phyloP scores from a whole-genome alignment of 208 protist genomes.

The Acanthamoeba triangularis region DNA sequence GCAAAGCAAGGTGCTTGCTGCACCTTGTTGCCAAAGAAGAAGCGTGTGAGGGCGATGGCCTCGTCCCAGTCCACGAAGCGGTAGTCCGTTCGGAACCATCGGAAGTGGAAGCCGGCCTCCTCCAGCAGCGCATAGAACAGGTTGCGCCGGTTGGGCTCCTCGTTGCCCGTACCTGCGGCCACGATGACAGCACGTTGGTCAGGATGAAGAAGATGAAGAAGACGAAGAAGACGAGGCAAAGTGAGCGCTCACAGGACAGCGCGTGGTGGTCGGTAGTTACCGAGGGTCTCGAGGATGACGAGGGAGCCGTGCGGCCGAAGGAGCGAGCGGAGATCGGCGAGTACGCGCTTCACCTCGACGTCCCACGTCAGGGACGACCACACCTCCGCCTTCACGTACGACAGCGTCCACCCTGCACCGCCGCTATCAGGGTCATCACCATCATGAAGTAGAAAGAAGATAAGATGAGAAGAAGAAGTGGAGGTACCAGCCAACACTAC shows the following conservation, averaged over 20 bases:
- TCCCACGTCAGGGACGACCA: slow-evolving; percentile 29
- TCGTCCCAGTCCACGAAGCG: slow-evolving; percentile 48
- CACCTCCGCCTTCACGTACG: slow-evolving; percentile 59
- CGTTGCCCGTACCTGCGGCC: slow-evolving; percentile 19
- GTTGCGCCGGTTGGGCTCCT: slow-evolving; percentile 37
- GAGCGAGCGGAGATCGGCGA: background rate
- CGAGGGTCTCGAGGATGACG: slow-evolving; percentile 62
- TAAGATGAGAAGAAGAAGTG: background rate
- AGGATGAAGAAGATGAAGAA: background rate
- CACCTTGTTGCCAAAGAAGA: slow-evolving; percentile 63
- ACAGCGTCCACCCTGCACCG: slow-evolving; percentile 37
- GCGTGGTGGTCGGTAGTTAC: background rate
- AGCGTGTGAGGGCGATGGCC: slow-evolving; percentile 25
- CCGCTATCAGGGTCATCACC: background rate
- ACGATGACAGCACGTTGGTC: too few relatives aligned
- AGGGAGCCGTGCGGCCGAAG: slow-evolving; percentile 18
- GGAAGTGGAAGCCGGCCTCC: slow-evolving; percentile 37
- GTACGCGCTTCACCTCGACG: slow-evolving; percentile 50
- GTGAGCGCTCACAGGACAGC: background rate
- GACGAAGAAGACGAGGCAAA: background rate
- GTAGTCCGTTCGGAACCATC: slow-evolving; percentile 29
- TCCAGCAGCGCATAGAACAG: slow-evolving; percentile 27
- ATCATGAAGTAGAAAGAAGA: background rate
- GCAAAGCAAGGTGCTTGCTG: background rate
- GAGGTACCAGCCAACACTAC: background rate